Base-by-base conservation (phyloP, 106 monocot species). In the Allium sativum region DNA sequence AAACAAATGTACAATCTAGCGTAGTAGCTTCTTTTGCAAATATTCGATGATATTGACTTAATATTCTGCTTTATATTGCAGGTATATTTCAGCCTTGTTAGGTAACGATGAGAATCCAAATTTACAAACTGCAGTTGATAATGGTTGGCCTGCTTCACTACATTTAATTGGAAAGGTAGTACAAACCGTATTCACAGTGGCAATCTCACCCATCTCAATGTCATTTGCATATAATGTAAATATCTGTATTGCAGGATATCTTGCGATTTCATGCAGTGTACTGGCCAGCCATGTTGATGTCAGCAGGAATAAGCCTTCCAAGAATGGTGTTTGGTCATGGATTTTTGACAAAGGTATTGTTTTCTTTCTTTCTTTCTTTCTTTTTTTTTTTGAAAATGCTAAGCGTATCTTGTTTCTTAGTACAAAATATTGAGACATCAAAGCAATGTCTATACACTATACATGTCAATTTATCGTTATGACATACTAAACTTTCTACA, bases 281-380 rank as follows among this genome's bases (percentile, higher is more conserved):
- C 76, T 98, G 96, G 96, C 96, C 96, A 21, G 96, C 96, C 17
- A 98, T 98, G 96, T 70, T 98, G 74, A 76, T 98, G 78, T 98
- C 96, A 52, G 90, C 96, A 22, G 96, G 96, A 54, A 55, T 98
- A 65, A 58, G 65, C 54, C 76, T 91, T 76, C 96, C 96, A 44
- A 80, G 85, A 45, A 84, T 70, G 75, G 91, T 98, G 51, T 91
- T 98, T 80, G 96, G 96, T 60, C 96, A 98, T 77, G 96, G 96
- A 41, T 98, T 98, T 72, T 72, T 98, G 61, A 98, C 96, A 58
- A 98, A 98, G 90, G 96, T 98, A 85, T 59, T 48, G 61, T 9
- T 18, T n/a, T 50, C 4, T 15, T 12, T 31, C 16, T n/a, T n/a
- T n/a, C 9, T 18, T n/a, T 50, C 4, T 15, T 12, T 31, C 31